These are phyloP conservation scores for Rhizoctonia solani DNA, from an alignment of 1,284 basidiomycete species.

Conservation along the genomic window DNA sequence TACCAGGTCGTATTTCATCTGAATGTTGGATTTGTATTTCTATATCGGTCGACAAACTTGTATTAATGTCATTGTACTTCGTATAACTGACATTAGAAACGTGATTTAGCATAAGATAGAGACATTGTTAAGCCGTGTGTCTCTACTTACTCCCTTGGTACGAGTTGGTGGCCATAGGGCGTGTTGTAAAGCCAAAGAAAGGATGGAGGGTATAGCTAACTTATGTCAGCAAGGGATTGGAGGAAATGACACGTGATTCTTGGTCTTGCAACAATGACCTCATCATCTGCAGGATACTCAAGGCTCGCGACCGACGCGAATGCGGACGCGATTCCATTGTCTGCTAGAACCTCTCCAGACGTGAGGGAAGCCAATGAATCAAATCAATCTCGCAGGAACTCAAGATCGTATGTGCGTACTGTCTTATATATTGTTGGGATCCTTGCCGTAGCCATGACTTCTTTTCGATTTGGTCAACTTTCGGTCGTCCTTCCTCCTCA, in stretches of 20 bases:
- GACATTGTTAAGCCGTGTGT: no score
- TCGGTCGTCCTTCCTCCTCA: neutral
- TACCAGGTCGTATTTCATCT: no score
- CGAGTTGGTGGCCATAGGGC: no score
- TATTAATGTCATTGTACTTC: no score
- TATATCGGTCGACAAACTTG: no score
- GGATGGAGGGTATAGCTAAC: no score
- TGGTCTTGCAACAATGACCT: neutral
- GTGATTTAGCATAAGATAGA: no score
- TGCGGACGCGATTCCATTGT: conserved; percentile 13
- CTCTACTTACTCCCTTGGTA: no score
- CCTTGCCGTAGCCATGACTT: conserved; percentile 22
- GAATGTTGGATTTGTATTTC: no score
- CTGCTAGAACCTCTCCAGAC: conserved; percentile 4
- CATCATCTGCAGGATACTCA: conserved; percentile 18
- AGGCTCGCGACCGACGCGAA: conserved; percentile 17
- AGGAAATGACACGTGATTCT: neutral
- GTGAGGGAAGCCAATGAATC: neutral
- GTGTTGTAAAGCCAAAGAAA: no score
- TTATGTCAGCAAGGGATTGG: neutral
- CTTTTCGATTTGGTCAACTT: conserved; percentile 26
- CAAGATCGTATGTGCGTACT: conserved; percentile 12
- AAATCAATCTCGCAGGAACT: neutral
- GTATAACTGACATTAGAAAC: no score
- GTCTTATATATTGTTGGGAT: neutral